These are phyloP conservation scores for Raphanus raphanistrum DNA, from an alignment of 345 rosid genomes.

Conservation along the genomic window DNA sequence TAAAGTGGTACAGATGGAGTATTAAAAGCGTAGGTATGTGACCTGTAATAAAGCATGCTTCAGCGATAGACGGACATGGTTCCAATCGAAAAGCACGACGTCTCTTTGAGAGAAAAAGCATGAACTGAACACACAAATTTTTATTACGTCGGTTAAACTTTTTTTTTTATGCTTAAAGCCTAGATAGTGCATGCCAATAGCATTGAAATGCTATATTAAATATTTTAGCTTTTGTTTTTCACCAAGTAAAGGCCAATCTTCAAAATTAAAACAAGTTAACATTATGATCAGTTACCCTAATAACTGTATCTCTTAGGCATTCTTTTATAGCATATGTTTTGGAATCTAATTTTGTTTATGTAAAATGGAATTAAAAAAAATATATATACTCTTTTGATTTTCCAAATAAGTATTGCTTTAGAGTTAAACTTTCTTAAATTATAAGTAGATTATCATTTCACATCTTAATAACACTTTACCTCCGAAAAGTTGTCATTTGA, in stretches of 20 bases:
- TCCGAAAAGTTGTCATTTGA: background rate
- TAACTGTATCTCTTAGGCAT: background rate
- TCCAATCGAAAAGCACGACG: slow-evolving; percentile 34
- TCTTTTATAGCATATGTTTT: background rate
- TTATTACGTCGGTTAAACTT: background rate
- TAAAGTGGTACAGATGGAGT: too few relatives aligned
- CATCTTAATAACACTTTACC: background rate
- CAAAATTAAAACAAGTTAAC: background rate
- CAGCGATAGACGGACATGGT: slow-evolving; percentile 19
- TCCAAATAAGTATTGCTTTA: background rate
- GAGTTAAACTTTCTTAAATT: background rate
- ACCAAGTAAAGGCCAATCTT: background rate
- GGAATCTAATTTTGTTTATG: background rate
- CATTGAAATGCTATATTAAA: background rate
- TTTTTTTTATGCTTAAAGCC: background rate
- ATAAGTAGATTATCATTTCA: background rate
- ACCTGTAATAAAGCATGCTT: slow-evolving; percentile 21
- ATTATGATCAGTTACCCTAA: background rate
- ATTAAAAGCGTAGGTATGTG: slow-evolving; percentile 1
- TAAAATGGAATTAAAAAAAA: background rate
- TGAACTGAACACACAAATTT: background rate
- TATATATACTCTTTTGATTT: background rate
- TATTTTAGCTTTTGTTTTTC: background rate
- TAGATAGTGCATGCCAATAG: background rate
- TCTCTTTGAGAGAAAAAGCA: slow-evolving; percentile 18